These are phyloP conservation scores for Globisporangium carolinianum DNA, from an alignment of 352 stramenopile species.

Conservation along the genomic window DNA sequence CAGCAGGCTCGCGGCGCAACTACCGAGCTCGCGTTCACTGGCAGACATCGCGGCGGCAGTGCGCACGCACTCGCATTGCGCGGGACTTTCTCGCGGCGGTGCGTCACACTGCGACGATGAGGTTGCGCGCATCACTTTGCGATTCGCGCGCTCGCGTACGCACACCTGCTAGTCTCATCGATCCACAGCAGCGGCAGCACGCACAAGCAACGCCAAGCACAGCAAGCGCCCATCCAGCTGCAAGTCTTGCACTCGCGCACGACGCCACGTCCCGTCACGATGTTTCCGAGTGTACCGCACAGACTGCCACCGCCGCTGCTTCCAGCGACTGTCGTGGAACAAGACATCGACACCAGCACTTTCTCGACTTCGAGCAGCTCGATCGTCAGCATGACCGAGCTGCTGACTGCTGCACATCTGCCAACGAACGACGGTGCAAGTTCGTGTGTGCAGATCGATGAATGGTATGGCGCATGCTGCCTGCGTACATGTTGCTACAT, in stretches of 20 bases:
- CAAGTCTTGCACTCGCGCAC: neutral
- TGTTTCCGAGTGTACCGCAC: neutral
- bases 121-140: constrained; percentile 7
- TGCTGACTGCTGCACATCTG: constrained; percentile 1
- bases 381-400: constrained; percentile 12
- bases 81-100: constrained; percentile 12
- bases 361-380: neutral
- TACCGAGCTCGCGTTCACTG: too few species aligned
- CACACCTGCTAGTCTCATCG: constrained; percentile 9
- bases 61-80: neutral
- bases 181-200: neutral
- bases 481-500: neutral
- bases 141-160: constrained; percentile 1
- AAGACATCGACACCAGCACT: neutral
- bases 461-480: neutral
- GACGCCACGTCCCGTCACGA: neutral
- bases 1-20: too few species aligned
- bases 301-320: neutral
- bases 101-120: neutral
- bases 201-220: neutral
- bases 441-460: neutral
- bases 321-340: neutral
- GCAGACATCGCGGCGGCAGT: neutral
- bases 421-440: neutral
- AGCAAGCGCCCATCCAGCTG: neutral